Conservation (phyloP, 371 early-diverging fungal genomes). For the Spraguea lophii region DNA sequence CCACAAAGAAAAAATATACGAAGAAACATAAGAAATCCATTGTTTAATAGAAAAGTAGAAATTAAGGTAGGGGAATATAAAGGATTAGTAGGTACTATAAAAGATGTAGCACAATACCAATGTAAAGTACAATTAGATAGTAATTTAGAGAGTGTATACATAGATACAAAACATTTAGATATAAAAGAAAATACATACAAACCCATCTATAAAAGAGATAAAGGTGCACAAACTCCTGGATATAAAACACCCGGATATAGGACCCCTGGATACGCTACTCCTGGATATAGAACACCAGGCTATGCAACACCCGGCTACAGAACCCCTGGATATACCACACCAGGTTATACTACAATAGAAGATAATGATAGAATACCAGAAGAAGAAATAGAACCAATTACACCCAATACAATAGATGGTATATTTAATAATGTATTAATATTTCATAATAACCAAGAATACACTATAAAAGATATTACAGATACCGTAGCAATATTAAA, state of each 20-base stretch:
- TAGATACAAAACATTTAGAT: neutral
- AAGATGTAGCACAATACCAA: constrained; percentile 29
- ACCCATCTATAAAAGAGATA: neutral
- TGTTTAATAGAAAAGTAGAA: constrained; percentile 34
- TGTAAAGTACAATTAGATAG: constrained; percentile 34
- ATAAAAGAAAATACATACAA: too few relatives aligned
- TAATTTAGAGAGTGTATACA: constrained; percentile 27
- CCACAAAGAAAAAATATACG: neutral
- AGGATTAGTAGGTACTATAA: constrained; percentile 39
- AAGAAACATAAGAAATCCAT: constrained; percentile 28
- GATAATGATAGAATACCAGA: constrained; percentile 10
- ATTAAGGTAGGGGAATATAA: constrained; percentile 42
- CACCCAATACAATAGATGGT: constrained; percentile 1
- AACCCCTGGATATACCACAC: constrained; percentile 14
- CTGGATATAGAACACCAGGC: constrained; percentile 18
- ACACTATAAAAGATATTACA: constrained; percentile 2
- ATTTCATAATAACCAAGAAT: neutral
- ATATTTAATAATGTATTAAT: constrained; percentile 12
- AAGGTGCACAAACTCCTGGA: neutral
- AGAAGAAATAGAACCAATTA: neutral
- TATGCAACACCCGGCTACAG: constrained; percentile 17
- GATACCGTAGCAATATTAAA: neutral
- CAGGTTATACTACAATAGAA: neutral
- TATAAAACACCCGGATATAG: neutral
- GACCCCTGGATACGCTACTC: constrained; percentile 28